Evolutionary conservation across 441 rosid species (phyloP).

Genomic region (Adansonia grandidieri): DNA sequence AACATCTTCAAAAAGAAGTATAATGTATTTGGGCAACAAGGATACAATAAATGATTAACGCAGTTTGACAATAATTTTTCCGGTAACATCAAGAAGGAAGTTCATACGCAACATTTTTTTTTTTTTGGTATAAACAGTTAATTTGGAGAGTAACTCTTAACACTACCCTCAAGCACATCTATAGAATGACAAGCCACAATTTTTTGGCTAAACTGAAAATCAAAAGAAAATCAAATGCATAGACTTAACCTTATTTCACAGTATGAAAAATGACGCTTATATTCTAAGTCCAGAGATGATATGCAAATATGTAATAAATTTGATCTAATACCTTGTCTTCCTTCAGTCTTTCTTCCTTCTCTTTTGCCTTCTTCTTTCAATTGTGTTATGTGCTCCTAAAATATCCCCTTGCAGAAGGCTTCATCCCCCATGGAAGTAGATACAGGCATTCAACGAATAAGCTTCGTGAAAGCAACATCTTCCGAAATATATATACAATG

Average conservation of each 20-base stretch:
- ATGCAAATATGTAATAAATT: conserved; percentile 16
- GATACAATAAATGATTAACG: conserved; percentile 1
- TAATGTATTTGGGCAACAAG: background rate
- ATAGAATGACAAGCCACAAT: background rate
- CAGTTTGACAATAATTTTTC: background rate
- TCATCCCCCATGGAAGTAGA: conserved; percentile 66
- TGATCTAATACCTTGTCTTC: conserved; percentile 54
- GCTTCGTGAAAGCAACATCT: conserved; percentile 5
- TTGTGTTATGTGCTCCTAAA: conserved; percentile 52
- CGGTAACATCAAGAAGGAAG: background rate
- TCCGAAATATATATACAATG: background rate
- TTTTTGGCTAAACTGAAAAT: background rate
- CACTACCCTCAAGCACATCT: background rate
- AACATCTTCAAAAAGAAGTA: background rate
- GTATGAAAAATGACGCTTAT: conserved; percentile 8
- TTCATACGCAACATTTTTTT: background rate
- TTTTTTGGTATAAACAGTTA: background rate
- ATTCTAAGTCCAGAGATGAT: background rate
- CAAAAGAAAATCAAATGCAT: background rate
- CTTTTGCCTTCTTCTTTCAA: conserved; percentile 59
- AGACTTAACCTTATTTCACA: background rate
- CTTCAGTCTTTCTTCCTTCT: conserved; percentile 47
- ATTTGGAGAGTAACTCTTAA: background rate
- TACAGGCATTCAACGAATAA: conserved; percentile 27
- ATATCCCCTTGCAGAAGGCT: conserved; percentile 51